Evolutionary conservation across 2,329 filamentous ascomycete species (phyloP), one percentile per base, ranked within the genome.

Genomic region (Cladosporium sp.): DNA sequence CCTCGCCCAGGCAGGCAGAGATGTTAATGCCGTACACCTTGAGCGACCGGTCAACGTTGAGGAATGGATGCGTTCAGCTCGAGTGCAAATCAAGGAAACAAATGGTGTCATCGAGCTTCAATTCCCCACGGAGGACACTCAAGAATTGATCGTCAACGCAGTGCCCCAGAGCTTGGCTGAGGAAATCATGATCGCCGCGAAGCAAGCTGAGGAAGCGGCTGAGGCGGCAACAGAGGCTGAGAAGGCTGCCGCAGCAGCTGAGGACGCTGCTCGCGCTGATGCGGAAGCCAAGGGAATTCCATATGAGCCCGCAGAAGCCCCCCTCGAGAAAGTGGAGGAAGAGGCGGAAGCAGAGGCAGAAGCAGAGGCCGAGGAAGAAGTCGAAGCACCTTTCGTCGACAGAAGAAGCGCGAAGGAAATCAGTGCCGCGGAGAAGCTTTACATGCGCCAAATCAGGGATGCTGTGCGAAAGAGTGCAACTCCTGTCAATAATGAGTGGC

Each of bases 401-500:
- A 46, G 37, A 28, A 32, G 3, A 6, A 40, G 14, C 9, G 22
- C 52, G 14, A 46, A 28, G 16, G 41, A 54, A 18, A 43, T 51
- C 6, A 43, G 33, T n/a, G 18, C 50, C 31, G 37, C 33, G 16
- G 51, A 56, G 19, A 54, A 54, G 18, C 46, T 40, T 18, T 54
- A 56, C 16, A 54, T 50, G 40, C 56, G 58, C 5, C 56, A 54
- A 6, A 43, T 56, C 3, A 49, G 42, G 19, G 14, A 2, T 5
- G 44, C 35, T 4, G 14, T 22, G 48, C 54, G 48, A 55, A 46
- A 46, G 16, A 37, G 34, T 9, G 11, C 42, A 14, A 8, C 6
- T 11, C 11, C 33, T 10, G 14, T 42, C 18, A 33, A 50, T 54
- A 61, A 68, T 9, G 74, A 74, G 49, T 89, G 84, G 83, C 79